Conservation (phyloP, 345 rosid species). For the Linum tenue region DNA sequence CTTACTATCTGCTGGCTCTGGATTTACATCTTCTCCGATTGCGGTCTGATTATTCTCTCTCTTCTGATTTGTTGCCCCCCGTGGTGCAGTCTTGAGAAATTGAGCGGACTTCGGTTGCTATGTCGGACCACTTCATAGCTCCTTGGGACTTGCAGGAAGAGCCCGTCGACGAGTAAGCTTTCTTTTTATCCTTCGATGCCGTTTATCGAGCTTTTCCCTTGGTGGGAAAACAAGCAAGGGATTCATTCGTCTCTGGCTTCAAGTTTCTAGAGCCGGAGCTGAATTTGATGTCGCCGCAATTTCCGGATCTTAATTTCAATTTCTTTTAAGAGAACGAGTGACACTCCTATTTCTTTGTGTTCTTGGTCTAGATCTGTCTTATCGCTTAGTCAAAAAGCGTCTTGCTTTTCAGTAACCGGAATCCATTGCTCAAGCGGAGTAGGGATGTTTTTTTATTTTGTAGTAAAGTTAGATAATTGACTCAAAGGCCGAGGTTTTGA, state of each 20-base stretch:
- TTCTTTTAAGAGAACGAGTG: background rate
- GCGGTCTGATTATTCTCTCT: too few relatives aligned
- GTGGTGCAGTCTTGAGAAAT: too few relatives aligned
- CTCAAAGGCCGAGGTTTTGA: background rate
- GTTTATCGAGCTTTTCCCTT: too few relatives aligned
- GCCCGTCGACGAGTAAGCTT: background rate
- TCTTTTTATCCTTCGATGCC: background rate
- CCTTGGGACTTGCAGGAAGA: background rate
- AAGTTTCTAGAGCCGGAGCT: background rate
- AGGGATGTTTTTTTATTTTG: background rate
- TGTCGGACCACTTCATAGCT: background rate
- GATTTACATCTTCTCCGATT: too few relatives aligned
- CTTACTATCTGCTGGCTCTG: too few relatives aligned
- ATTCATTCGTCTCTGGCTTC: too few relatives aligned
- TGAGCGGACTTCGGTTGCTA: background rate
- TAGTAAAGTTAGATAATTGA: background rate
- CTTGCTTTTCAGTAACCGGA: background rate
- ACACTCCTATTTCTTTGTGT: background rate
- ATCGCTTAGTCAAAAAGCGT: background rate
- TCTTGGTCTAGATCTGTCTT: background rate
- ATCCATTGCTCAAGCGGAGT: background rate
- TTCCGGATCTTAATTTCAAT: background rate
- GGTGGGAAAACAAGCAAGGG: too few relatives aligned
- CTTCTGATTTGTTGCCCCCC: too few relatives aligned
- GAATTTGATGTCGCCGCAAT: background rate